Percentiles rank a stretch among this genome's conserved stretches.
Evolutionary conservation across 352 stramenopile genomes (phyloP).

Genomic region (Globisporangium viniferum): DNA sequence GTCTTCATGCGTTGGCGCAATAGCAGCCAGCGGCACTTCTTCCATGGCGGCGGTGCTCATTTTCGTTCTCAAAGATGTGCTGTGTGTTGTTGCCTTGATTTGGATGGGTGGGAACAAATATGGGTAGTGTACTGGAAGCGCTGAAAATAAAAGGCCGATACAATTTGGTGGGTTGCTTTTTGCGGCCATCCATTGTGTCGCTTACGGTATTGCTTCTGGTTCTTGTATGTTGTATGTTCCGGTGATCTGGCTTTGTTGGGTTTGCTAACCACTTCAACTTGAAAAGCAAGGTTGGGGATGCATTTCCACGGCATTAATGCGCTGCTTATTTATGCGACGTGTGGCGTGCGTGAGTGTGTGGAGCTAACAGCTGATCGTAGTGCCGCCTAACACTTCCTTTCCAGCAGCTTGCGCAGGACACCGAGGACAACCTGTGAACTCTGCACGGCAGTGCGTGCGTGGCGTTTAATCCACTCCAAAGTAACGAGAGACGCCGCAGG

Average conservation of each 20-base stretch:
- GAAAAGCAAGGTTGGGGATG: neutral
- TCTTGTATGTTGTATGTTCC: neutral
- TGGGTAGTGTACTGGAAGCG: neutral
- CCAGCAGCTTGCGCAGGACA: neutral
- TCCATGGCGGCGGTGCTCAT: neutral
- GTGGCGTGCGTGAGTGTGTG: neutral
- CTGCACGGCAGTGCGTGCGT: too few species aligned
- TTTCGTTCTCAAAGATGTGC: neutral
- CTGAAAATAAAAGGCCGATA: neutral
- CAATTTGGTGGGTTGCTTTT: neutral
- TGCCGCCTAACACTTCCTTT: neutral
- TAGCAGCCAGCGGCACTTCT: neutral
- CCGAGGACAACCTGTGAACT: neutral
- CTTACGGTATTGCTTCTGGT: neutral
- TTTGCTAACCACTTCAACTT: neutral
- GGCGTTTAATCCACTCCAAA: neutral
- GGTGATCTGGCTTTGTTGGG: neutral
- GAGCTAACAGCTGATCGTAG: neutral
- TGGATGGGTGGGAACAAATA: slow-evolving; percentile 3
- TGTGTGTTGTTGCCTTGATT: neutral
- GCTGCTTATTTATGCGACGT: neutral
- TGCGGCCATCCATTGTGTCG: neutral
- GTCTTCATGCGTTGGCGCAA: neutral
- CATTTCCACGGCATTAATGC: neutral
- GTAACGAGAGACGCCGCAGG: too few species aligned